A percentile compares a stretch with the other conserved stretches of the same genome.
phyloP scores from a whole-genome alignment of 441 rosid genomes.

The Euphorbia corollata region DNA sequence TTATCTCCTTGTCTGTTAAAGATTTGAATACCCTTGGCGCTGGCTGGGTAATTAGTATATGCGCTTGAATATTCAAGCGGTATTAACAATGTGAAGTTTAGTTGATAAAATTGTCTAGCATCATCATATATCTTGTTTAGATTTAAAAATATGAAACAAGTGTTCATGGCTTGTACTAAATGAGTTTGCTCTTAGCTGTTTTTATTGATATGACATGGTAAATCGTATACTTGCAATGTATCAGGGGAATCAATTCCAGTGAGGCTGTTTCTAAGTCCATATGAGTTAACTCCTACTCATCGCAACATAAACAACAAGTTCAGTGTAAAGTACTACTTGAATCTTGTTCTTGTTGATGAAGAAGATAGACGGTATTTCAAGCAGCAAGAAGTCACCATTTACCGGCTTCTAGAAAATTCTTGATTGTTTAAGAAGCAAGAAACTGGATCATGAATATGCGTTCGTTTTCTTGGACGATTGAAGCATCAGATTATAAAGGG shows the following conservation, averaged over 20 bases:
- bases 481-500: neutral
- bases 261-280: conserved; percentile 78
- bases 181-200: neutral
- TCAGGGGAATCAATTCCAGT: conserved; percentile 92
- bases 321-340: conserved; percentile 85
- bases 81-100: neutral
- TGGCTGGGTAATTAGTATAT: neutral
- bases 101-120: neutral
- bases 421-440: conserved; percentile 20
- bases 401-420: conserved; percentile 60
- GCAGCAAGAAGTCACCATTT: conserved; percentile 84
- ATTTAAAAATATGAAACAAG: no score
- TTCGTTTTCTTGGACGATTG: neutral
- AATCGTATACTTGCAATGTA: conserved; percentile 2
- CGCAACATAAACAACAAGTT: conserved; percentile 89
- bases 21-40: neutral
- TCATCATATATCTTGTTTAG: no score
- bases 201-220: neutral
- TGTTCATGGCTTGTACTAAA: no score
- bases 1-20: no score
- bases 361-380: conserved; percentile 89
- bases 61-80: neutral
- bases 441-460: neutral
- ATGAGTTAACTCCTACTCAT: conserved; percentile 82
- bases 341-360: conserved; percentile 86